phyloP scores from a whole-genome alignment of 192 early-diverging fungal genomes.

The Backusella psychrophila region DNA sequence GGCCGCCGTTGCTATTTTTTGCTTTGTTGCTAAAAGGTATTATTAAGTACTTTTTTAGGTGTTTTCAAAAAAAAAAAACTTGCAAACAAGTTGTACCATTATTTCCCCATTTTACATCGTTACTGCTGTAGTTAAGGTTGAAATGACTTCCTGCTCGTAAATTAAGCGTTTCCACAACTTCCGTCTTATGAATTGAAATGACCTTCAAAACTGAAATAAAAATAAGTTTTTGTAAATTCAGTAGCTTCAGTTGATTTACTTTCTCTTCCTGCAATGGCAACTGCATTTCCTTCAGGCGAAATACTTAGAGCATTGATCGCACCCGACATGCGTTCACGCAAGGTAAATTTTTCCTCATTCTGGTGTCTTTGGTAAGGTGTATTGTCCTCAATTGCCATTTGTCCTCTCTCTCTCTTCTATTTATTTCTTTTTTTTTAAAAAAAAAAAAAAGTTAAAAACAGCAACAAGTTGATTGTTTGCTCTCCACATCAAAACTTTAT shows the following conservation, averaged over 20 bases:
- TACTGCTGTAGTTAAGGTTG: constrained; percentile 57
- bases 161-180: constrained; percentile 62
- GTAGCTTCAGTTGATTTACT: constrained; percentile 34
- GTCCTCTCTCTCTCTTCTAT: neutral
- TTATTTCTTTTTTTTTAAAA: neutral
- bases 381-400: neutral
- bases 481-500: neutral
- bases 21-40: constrained; percentile 45
- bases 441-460: neutral
- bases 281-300: constrained; percentile 58
- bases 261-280: constrained; percentile 69
- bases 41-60: neutral
- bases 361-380: neutral
- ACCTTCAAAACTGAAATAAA: constrained; percentile 61
- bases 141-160: constrained; percentile 56
- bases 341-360: neutral
- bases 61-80: neutral
- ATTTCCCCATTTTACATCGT: constrained; percentile 83
- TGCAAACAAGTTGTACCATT: constrained; percentile 27
- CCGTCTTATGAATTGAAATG: constrained; percentile 48
- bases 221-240: neutral
- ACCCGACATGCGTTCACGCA: constrained; percentile 32
- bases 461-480: neutral
- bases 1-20: constrained; percentile 69
- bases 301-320: constrained; percentile 54